phyloP scores from a whole-genome alignment of 2,329 filamentous ascomycete genomes.

The Fusarium marasasianum region DNA sequence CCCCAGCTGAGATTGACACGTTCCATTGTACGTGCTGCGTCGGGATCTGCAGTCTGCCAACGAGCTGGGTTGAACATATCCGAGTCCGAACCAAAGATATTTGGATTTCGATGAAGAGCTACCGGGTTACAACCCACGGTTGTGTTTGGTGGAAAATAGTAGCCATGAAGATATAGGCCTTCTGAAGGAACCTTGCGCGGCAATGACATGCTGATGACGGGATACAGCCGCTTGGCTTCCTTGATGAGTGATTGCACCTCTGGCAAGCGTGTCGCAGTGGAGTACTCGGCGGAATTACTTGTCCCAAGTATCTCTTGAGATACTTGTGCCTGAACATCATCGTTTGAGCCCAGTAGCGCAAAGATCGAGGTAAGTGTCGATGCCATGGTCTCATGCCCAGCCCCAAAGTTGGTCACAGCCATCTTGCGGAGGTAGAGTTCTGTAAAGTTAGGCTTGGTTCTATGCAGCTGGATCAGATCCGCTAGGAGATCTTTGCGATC shows the following conservation, averaged over 20 bases:
- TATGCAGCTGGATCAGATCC: slow-evolving; percentile 59
- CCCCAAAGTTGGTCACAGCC: slow-evolving; percentile 65
- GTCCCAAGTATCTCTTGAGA: slow-evolving; percentile 45
- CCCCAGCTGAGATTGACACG: slow-evolving; percentile 62
- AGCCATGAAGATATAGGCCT: slow-evolving; percentile 52
- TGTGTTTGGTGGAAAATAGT: slow-evolving; percentile 55
- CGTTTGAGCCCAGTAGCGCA: slow-evolving; percentile 56
- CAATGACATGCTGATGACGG: slow-evolving; percentile 62
- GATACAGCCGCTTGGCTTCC: slow-evolving; percentile 61
- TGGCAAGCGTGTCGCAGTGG: slow-evolving; percentile 37
- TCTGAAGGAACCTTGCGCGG: slow-evolving; percentile 54
- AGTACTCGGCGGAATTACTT: slow-evolving; percentile 32
- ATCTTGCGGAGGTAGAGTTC: slow-evolving; percentile 60
- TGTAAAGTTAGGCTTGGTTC: slow-evolving; percentile 56
- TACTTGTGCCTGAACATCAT: slow-evolving; percentile 46
- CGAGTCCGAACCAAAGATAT: slow-evolving; percentile 59
- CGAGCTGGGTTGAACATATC: slow-evolving; percentile 56
- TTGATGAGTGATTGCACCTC: slow-evolving; percentile 59
- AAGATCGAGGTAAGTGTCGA: slow-evolving; percentile 61
- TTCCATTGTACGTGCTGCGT: slow-evolving; percentile 53
- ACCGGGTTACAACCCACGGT: slow-evolving; percentile 62
- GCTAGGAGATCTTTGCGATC: slow-evolving; percentile 53
- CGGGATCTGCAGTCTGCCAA: slow-evolving; percentile 53
- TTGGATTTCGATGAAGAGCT: slow-evolving; percentile 59
- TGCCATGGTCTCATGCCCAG: slow-evolving; percentile 64